A percentile compares a stretch with the other conserved stretches of the same genome.
Evolutionary conservation across 441 rosid genomes (phyloP).

Genomic region (Pelargonium fulgidum): DNA sequence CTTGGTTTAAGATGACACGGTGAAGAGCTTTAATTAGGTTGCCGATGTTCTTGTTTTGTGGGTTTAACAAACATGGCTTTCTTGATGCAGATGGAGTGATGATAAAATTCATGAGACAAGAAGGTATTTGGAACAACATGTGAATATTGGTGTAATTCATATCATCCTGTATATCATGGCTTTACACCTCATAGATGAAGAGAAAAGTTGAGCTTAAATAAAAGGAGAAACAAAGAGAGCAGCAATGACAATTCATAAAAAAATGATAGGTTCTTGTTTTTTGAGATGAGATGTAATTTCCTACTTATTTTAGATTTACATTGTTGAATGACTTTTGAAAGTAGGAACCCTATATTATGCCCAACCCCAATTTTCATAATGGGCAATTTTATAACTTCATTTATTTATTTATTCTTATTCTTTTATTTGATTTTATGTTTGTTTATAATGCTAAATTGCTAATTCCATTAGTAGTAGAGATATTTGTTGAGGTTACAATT

Average conservation of each 20-base stretch:
- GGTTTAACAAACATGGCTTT: neutral
- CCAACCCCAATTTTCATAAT: neutral
- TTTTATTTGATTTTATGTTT: too few species aligned
- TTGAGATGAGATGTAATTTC: too few species aligned
- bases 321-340: neutral
- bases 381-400: too few species aligned
- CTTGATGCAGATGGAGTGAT: conserved; percentile 17
- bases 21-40: neutral
- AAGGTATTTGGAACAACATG: neutral
- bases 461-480: too few species aligned
- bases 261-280: neutral
- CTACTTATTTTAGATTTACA: neutral
- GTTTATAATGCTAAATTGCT: too few species aligned
- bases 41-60: neutral
- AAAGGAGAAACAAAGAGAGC: neutral
- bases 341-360: neutral
- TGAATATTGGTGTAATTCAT: conserved; percentile 2
- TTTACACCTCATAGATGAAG: neutral
- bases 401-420: too few species aligned
- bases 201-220: neutral
- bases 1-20: neutral
- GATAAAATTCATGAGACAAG: neutral
- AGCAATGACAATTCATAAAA: neutral
- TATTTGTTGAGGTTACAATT: too few species aligned
- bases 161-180: neutral